These are phyloP conservation scores for Corylus avellana DNA, from an alignment of 306 rosid species.

Conservation along the genomic window DNA sequence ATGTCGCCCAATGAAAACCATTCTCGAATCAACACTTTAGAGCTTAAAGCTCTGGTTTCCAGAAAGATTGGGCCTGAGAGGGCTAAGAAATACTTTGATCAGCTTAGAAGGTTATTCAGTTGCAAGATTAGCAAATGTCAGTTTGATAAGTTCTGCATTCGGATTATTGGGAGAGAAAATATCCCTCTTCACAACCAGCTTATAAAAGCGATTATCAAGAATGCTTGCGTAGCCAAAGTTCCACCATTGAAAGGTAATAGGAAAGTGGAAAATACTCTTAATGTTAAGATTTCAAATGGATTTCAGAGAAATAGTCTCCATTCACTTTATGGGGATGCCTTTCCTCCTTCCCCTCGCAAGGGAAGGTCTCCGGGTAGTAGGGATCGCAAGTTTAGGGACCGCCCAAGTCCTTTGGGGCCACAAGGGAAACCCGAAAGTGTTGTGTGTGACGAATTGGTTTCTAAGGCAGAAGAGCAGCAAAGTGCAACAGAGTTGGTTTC, in stretches of 20 bases:
- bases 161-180: conserved; percentile 76
- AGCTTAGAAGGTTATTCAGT: conserved; percentile 63
- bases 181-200: conserved; percentile 76
- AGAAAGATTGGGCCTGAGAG: conserved; percentile 70
- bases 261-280: conserved; percentile 35
- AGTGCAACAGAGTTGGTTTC: conserved; percentile 92
- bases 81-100: conserved; percentile 74
- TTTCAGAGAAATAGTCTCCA: conserved; percentile 43
- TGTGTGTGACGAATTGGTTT: conserved; percentile 38
- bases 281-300: conserved; percentile 52
- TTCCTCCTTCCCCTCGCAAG: conserved; percentile 49
- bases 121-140: conserved; percentile 68
- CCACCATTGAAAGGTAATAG: conserved; percentile 53
- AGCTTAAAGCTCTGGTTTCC: conserved; percentile 71
- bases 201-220: conserved; percentile 68
- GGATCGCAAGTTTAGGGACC: conserved; percentile 50
- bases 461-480: conserved; percentile 75
- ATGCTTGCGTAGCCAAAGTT: conserved; percentile 65
- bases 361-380: conserved; percentile 46
- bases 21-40: conserved; percentile 66
- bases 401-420: conserved; percentile 58
- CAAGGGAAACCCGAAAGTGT: conserved; percentile 58
- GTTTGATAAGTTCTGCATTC: conserved; percentile 64
- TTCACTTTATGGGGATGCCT: conserved; percentile 49
- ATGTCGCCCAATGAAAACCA: conserved; percentile 47